phyloP scores from a whole-genome alignment of 148 eudicot genomes.

The Polygonum aviculare region DNA sequence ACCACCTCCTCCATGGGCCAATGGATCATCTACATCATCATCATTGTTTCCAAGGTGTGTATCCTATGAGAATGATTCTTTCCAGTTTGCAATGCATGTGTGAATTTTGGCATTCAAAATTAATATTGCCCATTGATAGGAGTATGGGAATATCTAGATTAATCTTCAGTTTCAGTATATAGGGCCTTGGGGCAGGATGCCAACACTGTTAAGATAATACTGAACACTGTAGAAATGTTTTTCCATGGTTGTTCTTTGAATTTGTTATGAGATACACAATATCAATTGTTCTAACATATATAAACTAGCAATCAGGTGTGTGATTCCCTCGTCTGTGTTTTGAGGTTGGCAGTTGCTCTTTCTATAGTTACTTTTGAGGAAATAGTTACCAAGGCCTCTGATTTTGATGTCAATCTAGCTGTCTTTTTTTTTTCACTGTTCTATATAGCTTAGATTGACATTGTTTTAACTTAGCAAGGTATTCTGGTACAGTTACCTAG shows the following conservation, averaged over 20 bases:
- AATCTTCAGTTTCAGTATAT: neutral
- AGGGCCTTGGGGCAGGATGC: neutral
- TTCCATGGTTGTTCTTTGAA: neutral
- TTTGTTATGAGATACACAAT: neutral
- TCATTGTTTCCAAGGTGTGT: constrained; percentile 52
- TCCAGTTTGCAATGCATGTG: neutral
- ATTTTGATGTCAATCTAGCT: neutral
- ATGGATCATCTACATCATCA: constrained; percentile 47
- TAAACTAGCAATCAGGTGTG: neutral
- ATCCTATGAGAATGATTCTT: neutral
- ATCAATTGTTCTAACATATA: neutral
- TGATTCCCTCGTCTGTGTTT: neutral
- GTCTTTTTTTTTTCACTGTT: neutral
- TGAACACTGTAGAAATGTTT: neutral
- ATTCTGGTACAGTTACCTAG: neutral
- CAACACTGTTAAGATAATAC: neutral
- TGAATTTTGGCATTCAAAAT: neutral
- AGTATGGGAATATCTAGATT: neutral
- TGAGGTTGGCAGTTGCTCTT: neutral
- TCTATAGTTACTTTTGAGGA: neutral
- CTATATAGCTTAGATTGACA: neutral
- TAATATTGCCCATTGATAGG: neutral
- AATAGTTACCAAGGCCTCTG: neutral
- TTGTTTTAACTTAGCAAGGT: neutral
- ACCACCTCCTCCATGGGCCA: constrained; percentile 65